Evolutionary conservation across 208 protist genomes (phyloP), one percentile per base, ranked within the genome.

Genomic region (Tritrichomonas foetus): DNA sequence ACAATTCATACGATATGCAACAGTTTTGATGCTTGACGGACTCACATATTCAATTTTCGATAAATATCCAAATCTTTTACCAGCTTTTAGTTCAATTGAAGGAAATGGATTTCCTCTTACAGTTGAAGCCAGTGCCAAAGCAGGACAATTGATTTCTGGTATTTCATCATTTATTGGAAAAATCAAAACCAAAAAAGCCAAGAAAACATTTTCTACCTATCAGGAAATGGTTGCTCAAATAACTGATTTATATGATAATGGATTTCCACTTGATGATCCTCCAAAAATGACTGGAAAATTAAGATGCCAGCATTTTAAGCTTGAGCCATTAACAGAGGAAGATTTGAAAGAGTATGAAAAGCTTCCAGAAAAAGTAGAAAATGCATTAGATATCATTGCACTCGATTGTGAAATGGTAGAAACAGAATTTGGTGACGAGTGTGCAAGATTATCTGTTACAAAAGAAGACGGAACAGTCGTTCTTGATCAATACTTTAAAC

Each of bases 361-460:
- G 47, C 47, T 89, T 0, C 78, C 78, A 11, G 47, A 89, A 39
- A 9, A 33, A 39, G 20, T 9, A 41, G 47, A 53, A 39, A 11
- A 11, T 20, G 13, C 8, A 14, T 47, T 27, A 20, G 16, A 53
- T 47, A 53, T 57, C 3, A 89, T 95, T 78, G 94, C 94, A 3
- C 36, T 95, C 8, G 94, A 95, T 80, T 95, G 94, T 64, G 94
- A 95, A 93, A 95, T 95, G 94, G 78, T 93, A 30, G 57, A 57
- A 82, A 95, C 94, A 39, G 72, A 50, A 72, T 5, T 53, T 33
- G 94, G 94, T 11, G 9, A 47, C 13, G 94, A 95, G 75, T 84
- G 94, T 75, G 89, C 93, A 20, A 0, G 94, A 27, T 33, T 95
- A 22, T 94, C 94, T 33, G 78, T 93, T 92, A 92, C 93, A 27